Evolutionary conservation across 2,329 filamentous ascomycete species (phyloP), one percentile per base, ranked within the genome.

Genomic region (Cladosporium sp.): DNA sequence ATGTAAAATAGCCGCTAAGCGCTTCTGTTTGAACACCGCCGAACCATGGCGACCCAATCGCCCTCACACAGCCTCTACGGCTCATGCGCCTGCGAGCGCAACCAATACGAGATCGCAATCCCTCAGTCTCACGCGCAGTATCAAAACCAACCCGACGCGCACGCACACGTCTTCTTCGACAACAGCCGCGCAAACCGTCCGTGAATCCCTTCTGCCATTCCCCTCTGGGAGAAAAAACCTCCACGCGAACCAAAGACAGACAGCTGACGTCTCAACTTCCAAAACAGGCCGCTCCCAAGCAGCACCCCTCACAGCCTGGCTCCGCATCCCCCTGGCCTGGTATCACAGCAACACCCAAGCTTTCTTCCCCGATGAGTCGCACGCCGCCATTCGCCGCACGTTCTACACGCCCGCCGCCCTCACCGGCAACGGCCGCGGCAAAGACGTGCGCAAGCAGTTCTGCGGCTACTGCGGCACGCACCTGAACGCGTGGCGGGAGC

Each of bases 381-480:
- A 78, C 63, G 67, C 71, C 50, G 78, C 75, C 64, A 83, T 83
- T 71, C 80, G 80, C 62, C 78, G 80, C 59, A 80, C 78, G 52
- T 83, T 80, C 71, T 68, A 75, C 65, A 79, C 77, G 2, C 77
- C 75, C 18, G 70, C 76, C 26, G 87, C 88, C 18, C 85, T 87
- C 76, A 72, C 82, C 70, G 84, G 37, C 85, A 62, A 82, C 84
- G 33, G 33, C n/a, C 21, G 49, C 29, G 44, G 44, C 23, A 61
- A 80, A 85, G 71, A 70, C 1, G 82, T 86, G 1, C 88, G 90
- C 75, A 88, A 91, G 59, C 86, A 92, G 70, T 97, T 97, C 78
- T 97, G 93, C 79, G 93, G 93, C 28, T 96, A 91, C 80, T 97
- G 93, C 76, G 93, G 93, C 62, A 96, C 93, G 0, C 90, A 91